phyloP scores from a whole-genome alignment of 2,329 filamentous ascomycete species.

The Alternaria conjuncta region DNA sequence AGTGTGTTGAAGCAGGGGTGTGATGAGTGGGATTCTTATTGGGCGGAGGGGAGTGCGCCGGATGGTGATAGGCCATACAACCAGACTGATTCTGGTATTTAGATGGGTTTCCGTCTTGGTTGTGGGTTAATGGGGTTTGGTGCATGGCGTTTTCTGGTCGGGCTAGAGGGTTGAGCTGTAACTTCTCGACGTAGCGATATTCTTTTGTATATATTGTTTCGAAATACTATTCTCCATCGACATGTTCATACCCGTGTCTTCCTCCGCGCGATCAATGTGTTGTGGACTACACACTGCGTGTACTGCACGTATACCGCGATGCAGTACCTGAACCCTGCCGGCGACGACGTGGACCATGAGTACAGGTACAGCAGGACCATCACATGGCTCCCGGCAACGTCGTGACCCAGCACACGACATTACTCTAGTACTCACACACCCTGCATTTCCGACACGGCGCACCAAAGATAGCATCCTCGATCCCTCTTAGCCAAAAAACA shows the following conservation, averaged over 20 bases:
- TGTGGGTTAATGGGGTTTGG: neutral
- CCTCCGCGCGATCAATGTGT: neutral
- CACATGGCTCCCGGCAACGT: neutral
- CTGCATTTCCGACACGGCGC: neutral
- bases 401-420: neutral
- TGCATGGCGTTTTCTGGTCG: neutral
- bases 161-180: neutral
- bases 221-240: neutral
- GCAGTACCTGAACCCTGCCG: too few relatives aligned
- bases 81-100: slow-evolving; percentile 44
- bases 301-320: too few relatives aligned
- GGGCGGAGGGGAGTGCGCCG: slow-evolving; percentile 24
- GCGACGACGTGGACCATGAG: too few relatives aligned
- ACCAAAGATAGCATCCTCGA: neutral
- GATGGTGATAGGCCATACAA: slow-evolving; percentile 35
- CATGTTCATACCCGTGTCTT: neutral
- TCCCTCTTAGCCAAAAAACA: neutral
- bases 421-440: neutral
- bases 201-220: neutral
- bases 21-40: slow-evolving; percentile 42
- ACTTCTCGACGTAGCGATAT: neutral
- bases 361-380: neutral
- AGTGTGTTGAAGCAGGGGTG: slow-evolving; percentile 36
- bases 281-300: slow-evolving; percentile 1
- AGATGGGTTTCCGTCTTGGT: neutral